Conservation (phyloP, 2,329 filamentous ascomycete species). For the Botrytis paeoniae region DNA sequence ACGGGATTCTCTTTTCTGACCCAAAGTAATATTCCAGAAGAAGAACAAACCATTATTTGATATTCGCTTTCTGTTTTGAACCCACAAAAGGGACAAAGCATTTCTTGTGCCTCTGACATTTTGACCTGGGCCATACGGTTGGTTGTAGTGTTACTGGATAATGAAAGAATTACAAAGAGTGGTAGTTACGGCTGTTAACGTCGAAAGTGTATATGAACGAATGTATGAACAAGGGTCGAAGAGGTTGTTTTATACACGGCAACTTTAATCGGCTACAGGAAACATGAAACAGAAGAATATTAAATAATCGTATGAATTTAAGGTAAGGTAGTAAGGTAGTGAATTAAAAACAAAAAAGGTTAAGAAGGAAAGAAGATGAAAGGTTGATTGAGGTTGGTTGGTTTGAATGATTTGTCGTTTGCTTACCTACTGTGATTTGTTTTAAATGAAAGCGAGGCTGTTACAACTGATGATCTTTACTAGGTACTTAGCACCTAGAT, state of each 20-base stretch:
- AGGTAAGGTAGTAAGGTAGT: background rate
- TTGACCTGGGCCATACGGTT: background rate
- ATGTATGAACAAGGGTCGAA: background rate
- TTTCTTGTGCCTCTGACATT: conserved; percentile 12
- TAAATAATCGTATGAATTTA: background rate
- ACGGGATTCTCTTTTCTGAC: background rate
- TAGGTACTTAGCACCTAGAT: too few species aligned
- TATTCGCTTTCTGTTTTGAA: conserved; percentile 39
- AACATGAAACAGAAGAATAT: background rate
- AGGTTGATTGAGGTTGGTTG: background rate
- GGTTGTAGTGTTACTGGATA: background rate
- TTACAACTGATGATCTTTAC: background rate
- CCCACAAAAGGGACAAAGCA: conserved; percentile 44
- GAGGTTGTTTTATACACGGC: background rate
- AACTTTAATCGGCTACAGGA: background rate
- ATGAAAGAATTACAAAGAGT: conserved; percentile 9
- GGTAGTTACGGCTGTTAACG: conserved; percentile 7
- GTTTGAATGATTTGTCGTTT: background rate
- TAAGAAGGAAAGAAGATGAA: background rate
- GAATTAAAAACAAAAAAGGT: background rate
- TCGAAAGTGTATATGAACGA: background rate
- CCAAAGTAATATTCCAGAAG: conserved; percentile 19
- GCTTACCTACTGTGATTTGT: background rate
- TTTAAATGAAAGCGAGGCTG: background rate
- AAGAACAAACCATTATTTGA: conserved; percentile 40